These are phyloP conservation scores for Chloranthus sessilifolius DNA, from an alignment of 164 flowering plant species.

Conservation along the genomic window DNA sequence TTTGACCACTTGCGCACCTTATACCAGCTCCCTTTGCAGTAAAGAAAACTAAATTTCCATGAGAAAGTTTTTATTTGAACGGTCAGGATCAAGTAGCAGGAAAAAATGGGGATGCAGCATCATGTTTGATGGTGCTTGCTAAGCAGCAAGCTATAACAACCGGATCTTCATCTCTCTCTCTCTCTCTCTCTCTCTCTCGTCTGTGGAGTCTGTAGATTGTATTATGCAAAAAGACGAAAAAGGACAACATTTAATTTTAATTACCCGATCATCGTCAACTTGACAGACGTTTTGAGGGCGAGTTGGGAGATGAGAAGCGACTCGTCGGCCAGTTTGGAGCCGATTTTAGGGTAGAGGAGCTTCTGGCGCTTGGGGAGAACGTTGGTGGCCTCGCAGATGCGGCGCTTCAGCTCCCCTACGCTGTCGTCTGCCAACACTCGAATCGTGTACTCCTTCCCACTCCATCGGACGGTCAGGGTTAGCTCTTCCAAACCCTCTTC, in stretches of 20 bases:
- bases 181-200: no score
- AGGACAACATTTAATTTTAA: not conserved
- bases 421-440: conserved; percentile 92
- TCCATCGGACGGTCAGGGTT: conserved; percentile 88
- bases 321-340: conserved; percentile 70
- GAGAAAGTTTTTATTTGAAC: no score
- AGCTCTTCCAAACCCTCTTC: conserved; percentile 63
- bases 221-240: not conserved
- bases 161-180: no score
- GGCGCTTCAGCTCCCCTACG: conserved; percentile 84
- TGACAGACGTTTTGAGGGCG: conserved; percentile 75
- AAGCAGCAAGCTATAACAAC: no score
- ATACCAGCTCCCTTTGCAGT: no score
- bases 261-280: conserved; percentile 99
- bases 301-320: conserved; percentile 65
- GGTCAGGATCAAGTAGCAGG: no score
- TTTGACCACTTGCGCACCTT: no score
- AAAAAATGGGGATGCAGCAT: no score
- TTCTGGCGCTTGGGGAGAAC: conserved; percentile 95
- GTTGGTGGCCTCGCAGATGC: conserved; percentile 79
- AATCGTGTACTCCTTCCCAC: conserved; percentile 91
- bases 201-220: no score
- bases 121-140: no score
- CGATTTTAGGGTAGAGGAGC: conserved; percentile 91
- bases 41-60: no score